Conservation (phyloP, 352 stramenopile genomes). For the Pythium sukuiense region DNA sequence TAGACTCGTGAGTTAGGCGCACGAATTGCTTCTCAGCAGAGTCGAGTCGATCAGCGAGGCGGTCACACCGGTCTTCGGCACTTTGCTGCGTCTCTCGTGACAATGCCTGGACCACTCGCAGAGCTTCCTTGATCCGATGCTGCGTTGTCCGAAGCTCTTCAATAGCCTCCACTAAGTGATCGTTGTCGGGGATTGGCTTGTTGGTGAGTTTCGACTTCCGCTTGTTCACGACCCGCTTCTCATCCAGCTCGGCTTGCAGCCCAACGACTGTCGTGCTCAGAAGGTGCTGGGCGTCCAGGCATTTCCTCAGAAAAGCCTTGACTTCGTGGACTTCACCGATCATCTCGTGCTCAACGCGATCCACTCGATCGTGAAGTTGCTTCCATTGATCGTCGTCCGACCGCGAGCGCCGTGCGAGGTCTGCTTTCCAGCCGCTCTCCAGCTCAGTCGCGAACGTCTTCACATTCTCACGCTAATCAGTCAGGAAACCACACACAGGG, state of each 20-base stretch:
- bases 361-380: constrained; percentile 12
- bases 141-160: constrained; percentile 55
- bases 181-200: constrained; percentile 11
- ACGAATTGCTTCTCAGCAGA: constrained; percentile 47
- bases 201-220: not conserved
- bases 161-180: constrained; percentile 28
- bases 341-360: constrained; percentile 26
- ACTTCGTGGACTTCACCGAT: constrained; percentile 32
- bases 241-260: constrained; percentile 54
- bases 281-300: constrained; percentile 59
- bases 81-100: constrained; percentile 41
- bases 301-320: constrained; percentile 50
- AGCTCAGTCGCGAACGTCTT: constrained; percentile 23
- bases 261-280: constrained; percentile 57
- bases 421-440: constrained; percentile 19
- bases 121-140: constrained; percentile 41
- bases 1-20: constrained; percentile 33
- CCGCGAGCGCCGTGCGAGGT: constrained; percentile 8
- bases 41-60: constrained; percentile 38
- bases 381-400: constrained; percentile 15
- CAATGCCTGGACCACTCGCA: constrained; percentile 48
- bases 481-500: not conserved
- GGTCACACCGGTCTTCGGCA: constrained; percentile 31
- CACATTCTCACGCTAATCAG: constrained; percentile 14
- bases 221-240: constrained; percentile 13